Conservation (phyloP, 1,139 yeast species). For the Protomyces arabidopsidicola region DNA sequence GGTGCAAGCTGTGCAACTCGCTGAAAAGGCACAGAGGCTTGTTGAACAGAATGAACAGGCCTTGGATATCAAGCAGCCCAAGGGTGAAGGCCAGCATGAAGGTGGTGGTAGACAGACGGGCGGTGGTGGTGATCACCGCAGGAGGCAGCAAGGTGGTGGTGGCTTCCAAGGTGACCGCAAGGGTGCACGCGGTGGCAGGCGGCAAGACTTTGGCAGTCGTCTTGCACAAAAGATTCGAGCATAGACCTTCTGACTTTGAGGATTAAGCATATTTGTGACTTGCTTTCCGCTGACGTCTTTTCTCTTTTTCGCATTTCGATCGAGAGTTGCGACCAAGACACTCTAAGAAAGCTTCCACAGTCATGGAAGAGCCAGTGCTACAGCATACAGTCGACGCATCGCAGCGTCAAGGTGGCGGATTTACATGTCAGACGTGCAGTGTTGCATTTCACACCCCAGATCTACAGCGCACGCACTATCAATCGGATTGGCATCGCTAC, state of each 20-base stretch:
- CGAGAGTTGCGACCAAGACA: too few species aligned
- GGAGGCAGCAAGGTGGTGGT: background rate
- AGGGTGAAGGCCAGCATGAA: slow-evolving; percentile 24
- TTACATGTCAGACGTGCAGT: slow-evolving; percentile 83
- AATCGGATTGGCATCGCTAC: slow-evolving; percentile 92
- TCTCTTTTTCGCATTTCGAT: background rate
- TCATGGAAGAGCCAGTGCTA: background rate
- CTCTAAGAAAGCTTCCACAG: background rate
- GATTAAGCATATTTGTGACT: background rate
- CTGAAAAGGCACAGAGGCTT: slow-evolving; percentile 77
- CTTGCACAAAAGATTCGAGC: slow-evolving; percentile 19
- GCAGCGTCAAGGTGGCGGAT: slow-evolving; percentile 15
- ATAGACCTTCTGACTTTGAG: background rate
- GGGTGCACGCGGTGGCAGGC: slow-evolving; percentile 13
- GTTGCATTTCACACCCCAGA: slow-evolving; percentile 72
- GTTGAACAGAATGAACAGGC: slow-evolving; percentile 68
- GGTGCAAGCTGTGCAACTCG: slow-evolving; percentile 78
- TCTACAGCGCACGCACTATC: slow-evolving; percentile 85
- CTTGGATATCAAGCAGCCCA: slow-evolving; percentile 42
- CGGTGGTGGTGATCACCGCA: slow-evolving; percentile 10
- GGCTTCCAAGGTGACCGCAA: background rate
- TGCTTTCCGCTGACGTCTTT: background rate
- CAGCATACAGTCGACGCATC: slow-evolving; percentile 1
- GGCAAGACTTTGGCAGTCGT: slow-evolving; percentile 18
- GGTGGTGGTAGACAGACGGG: slow-evolving; percentile 8